Conservation (phyloP, 2,329 filamentous ascomycete genomes). For the Cyphellophora attinorum region DNA sequence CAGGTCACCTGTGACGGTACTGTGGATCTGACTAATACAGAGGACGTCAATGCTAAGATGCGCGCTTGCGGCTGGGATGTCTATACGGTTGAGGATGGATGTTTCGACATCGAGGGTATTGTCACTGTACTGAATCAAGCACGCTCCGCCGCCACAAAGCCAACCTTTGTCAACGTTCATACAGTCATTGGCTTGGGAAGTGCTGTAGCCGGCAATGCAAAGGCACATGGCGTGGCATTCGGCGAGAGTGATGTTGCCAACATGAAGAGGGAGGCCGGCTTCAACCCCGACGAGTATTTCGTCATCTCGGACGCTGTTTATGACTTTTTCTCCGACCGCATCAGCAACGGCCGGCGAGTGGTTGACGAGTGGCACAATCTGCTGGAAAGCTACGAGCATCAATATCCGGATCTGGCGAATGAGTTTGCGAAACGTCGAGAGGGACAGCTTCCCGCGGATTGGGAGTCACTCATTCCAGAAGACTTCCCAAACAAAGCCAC, state of each 20-base stretch:
- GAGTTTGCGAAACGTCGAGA: slow-evolving; percentile 74
- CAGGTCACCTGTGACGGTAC: slow-evolving; percentile 84
- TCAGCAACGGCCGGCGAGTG: slow-evolving; percentile 72
- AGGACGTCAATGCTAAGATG: slow-evolving; percentile 90
- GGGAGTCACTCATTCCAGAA: slow-evolving; percentile 85
- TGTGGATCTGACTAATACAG: too few species aligned
- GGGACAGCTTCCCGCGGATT: slow-evolving; percentile 83
- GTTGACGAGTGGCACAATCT: slow-evolving; percentile 96
- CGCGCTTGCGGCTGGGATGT: slow-evolving; percentile 96
- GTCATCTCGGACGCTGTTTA: slow-evolving; percentile 91
- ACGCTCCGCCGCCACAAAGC: slow-evolving; percentile 88
- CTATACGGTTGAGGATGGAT: slow-evolving; percentile 73
- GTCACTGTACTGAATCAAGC: slow-evolving; percentile 79
- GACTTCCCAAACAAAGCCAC: slow-evolving; percentile 82
- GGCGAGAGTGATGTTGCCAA: slow-evolving; percentile 90
- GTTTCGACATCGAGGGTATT: slow-evolving; percentile 77
- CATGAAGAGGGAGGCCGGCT: slow-evolving; percentile 91
- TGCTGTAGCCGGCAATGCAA: slow-evolving; percentile 81
- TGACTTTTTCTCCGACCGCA: slow-evolving; percentile 77
- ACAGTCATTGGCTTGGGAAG: slow-evolving; percentile 98
- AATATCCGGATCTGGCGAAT: slow-evolving; percentile 67
- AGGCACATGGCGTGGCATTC: slow-evolving; percentile 90
- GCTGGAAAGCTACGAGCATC: slow-evolving; percentile 71
- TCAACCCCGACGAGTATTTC: slow-evolving; percentile 89
- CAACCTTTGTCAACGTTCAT: slow-evolving; percentile 88